Evolutionary conservation across 1,139 yeast genomes (phyloP).

Genomic region (Saccharomycopsis crataegensis): DNA sequence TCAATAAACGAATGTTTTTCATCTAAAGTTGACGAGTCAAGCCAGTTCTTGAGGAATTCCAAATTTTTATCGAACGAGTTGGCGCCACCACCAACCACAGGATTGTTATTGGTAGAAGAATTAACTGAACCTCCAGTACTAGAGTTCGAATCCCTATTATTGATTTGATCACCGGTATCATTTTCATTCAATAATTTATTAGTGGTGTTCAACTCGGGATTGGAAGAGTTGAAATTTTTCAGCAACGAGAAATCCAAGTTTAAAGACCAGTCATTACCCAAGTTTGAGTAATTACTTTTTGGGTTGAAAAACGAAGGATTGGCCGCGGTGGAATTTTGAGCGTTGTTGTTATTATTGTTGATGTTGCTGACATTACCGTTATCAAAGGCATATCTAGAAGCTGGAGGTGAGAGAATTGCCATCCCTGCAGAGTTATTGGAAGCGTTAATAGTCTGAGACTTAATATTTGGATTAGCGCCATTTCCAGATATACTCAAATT

Average conservation of each 20-base stretch:
- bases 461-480: background rate
- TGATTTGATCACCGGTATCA: background rate
- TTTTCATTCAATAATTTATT: too few species aligned
- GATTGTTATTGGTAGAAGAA: background rate
- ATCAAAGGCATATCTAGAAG: conserved; percentile 34
- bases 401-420: conserved; percentile 32
- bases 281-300: conserved; percentile 14
- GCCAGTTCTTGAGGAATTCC: conserved; percentile 10
- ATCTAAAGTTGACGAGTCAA: conserved; percentile 8
- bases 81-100: background rate
- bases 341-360: conserved; percentile 11
- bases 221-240: conserved; percentile 8
- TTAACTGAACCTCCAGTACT: background rate
- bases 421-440: conserved; percentile 14
- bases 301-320: conserved; percentile 28
- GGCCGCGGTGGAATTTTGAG: conserved; percentile 16
- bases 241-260: conserved; percentile 16
- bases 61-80: conserved; percentile 4
- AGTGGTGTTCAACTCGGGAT: conserved; percentile 3
- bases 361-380: conserved; percentile 21
- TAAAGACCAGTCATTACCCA: conserved; percentile 17
- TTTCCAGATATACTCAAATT: background rate
- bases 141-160: background rate
- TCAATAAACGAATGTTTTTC: conserved; percentile 17
- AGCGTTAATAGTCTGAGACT: background rate